These are phyloP conservation scores for Schizothecium vesticola DNA, from an alignment of 495 filamentous ascomycete species.

Conservation along the genomic window DNA sequence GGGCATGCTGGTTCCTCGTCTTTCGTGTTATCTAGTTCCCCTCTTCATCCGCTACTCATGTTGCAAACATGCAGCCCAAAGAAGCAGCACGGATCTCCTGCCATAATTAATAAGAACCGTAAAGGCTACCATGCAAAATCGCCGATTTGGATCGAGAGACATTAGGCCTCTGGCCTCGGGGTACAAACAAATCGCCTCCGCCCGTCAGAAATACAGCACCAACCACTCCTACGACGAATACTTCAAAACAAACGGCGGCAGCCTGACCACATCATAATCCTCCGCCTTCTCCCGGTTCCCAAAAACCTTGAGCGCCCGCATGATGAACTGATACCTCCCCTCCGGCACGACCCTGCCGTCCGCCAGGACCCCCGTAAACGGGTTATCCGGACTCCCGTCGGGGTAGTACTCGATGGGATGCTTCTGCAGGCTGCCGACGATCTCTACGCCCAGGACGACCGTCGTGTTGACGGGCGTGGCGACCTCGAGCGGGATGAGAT, in stretches of 20 bases:
- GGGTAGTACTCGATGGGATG: constrained; percentile 33
- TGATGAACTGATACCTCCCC: constrained; percentile 34
- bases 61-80: no score
- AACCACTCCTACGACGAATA: neutral
- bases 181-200: no score
- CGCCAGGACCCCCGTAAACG: constrained; percentile 34
- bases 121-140: no score
- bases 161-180: no score
- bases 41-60: no score
- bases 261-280: constrained; percentile 25
- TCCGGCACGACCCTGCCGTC: constrained; percentile 31
- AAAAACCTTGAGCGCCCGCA: constrained; percentile 33
- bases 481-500: constrained; percentile 26
- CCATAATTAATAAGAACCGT: no score
- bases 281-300: constrained; percentile 22
- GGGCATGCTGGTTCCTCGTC: no score
- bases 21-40: no score
- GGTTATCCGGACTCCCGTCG: constrained; percentile 19
- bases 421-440: constrained; percentile 20
- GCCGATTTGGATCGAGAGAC: no score
- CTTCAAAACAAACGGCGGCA: neutral
- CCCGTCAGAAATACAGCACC: no score
- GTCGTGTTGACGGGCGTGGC: constrained; percentile 6
- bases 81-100: no score
- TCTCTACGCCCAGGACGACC: constrained; percentile 30